Evolutionary conservation across 345 rosid genomes (phyloP).

Genomic region (Firmiana major): DNA sequence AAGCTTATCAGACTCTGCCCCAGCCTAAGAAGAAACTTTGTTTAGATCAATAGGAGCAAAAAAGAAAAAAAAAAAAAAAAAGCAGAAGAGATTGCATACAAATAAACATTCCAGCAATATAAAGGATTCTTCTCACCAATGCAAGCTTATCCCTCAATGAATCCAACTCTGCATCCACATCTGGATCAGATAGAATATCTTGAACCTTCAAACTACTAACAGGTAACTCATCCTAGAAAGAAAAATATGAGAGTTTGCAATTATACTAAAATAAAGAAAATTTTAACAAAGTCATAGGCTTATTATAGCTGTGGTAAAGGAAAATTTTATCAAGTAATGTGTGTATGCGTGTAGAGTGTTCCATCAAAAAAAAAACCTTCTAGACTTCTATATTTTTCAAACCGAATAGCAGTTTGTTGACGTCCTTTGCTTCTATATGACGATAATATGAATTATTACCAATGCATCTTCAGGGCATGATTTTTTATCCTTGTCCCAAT

Average conservation of each 20-base stretch:
- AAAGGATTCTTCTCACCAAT: slow-evolving; percentile 40
- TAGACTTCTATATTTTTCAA: not conserved
- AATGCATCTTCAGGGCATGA: not conserved
- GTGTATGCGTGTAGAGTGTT: not conserved
- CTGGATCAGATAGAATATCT: slow-evolving; percentile 41
- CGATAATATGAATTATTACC: not conserved
- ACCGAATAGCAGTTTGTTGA: not conserved
- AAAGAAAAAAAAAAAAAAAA: not conserved
- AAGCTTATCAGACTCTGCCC: slow-evolving; percentile 60
- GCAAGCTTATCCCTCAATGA: slow-evolving; percentile 58
- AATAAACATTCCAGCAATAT: not conserved
- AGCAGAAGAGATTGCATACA: not conserved
- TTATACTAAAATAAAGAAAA: slow-evolving; percentile 1
- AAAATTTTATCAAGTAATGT: not conserved
- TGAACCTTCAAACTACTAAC: slow-evolving; percentile 26
- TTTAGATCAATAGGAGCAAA: slow-evolving; percentile 1
- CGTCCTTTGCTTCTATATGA: not conserved
- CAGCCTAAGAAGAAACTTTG: slow-evolving; percentile 35
- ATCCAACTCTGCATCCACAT: slow-evolving; percentile 60
- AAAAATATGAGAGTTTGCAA: not conserved
- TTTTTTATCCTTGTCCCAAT: not conserved
- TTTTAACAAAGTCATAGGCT: too few species aligned
- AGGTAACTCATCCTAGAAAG: slow-evolving; percentile 35
- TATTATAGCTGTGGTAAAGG: not conserved
- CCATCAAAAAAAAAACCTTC: too few species aligned